phyloP scores from a whole-genome alignment of 1,139 yeast species.

The Geotrichum bryndzae region DNA sequence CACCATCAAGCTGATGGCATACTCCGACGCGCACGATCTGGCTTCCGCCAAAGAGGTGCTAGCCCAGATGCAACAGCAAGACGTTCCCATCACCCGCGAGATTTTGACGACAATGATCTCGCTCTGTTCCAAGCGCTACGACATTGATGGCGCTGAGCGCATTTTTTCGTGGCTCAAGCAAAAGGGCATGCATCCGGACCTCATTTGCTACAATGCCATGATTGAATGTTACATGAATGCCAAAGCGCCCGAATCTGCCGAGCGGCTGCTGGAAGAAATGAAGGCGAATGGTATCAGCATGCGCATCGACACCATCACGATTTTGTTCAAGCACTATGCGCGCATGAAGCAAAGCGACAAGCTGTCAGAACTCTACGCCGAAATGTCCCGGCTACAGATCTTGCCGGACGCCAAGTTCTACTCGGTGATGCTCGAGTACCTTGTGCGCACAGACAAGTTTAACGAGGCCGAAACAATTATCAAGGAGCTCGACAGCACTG shows the following conservation, averaged over 20 bases:
- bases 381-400: constrained; percentile 17
- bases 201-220: constrained; percentile 26
- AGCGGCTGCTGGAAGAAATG: constrained; percentile 22
- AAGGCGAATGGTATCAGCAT: constrained; percentile 19
- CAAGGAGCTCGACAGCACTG: constrained; percentile 19
- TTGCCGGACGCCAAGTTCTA: constrained; percentile 27
- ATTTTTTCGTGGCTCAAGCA: constrained; percentile 30
- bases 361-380: constrained; percentile 9
- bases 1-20: constrained; percentile 28
- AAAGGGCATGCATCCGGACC: constrained; percentile 27
- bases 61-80: constrained; percentile 26
- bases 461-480: constrained; percentile 23
- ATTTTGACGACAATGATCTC: constrained; percentile 30
- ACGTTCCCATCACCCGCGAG: constrained; percentile 24
- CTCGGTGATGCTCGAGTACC: constrained; percentile 24
- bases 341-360: constrained; percentile 16
- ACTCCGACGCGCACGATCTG: constrained; percentile 29
- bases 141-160: constrained; percentile 27
- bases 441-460: constrained; percentile 18
- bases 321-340: constrained; percentile 23
- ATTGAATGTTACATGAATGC: constrained; percentile 25
- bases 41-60: constrained; percentile 32
- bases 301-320: constrained; percentile 28
- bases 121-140: constrained; percentile 31
- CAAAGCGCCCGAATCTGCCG: constrained; percentile 22